Evolutionary conservation across 2,329 filamentous ascomycete species (phyloP).

Genomic region (Nannizzia gypsea): DNA sequence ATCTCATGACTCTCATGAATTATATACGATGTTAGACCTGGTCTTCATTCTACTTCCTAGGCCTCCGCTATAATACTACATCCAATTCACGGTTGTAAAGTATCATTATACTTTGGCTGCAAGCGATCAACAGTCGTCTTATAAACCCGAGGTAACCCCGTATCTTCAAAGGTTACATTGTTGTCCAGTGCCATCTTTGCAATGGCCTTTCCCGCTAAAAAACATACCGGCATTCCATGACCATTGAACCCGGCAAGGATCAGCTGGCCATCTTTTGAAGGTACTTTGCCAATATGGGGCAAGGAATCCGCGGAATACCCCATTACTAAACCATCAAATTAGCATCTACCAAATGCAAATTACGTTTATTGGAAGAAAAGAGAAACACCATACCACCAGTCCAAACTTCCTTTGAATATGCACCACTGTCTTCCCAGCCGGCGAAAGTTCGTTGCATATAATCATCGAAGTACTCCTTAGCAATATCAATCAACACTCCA

Average conservation of each 20-base stretch:
- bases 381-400: conserved; percentile 23
- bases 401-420: conserved; percentile 25
- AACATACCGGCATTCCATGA: conserved; percentile 54
- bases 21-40: too few relatives aligned
- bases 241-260: conserved; percentile 52
- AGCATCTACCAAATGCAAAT: background rate
- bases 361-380: background rate
- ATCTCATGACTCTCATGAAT: background rate
- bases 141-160: conserved; percentile 24
- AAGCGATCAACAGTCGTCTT: conserved; percentile 22
- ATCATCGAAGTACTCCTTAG: conserved; percentile 29
- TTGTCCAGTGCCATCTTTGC: conserved; percentile 40
- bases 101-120: conserved; percentile 15
- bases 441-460: conserved; percentile 29
- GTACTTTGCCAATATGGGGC: conserved; percentile 43
- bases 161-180: conserved; percentile 18
- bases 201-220: conserved; percentile 48
- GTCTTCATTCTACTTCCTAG: background rate
- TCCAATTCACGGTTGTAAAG: conserved; percentile 8
- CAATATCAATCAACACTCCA: conserved; percentile 37
- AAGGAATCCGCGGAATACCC: conserved; percentile 40
- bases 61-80: background rate
- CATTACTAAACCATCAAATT: conserved; percentile 33
- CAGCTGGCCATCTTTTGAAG: conserved; percentile 39
- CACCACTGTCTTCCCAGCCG: conserved; percentile 27